These are phyloP conservation scores for Fusarium clavum DNA, from an alignment of 2,329 filamentous ascomycete genomes.

Conservation along the genomic window DNA sequence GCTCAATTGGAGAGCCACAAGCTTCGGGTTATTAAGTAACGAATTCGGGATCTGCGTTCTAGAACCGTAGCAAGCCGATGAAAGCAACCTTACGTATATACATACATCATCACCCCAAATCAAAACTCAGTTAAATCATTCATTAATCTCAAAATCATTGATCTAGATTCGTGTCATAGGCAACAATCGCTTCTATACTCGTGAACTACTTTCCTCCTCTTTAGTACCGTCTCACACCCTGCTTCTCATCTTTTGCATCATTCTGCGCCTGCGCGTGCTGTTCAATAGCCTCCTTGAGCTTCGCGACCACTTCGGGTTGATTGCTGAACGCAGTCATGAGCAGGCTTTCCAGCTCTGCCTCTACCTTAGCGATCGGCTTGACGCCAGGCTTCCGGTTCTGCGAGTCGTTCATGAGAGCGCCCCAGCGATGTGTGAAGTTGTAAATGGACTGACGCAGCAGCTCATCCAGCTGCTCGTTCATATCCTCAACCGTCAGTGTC, in stretches of 20 bases:
- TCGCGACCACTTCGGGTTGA: slow-evolving; percentile 68
- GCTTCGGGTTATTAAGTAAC: slow-evolving; percentile 16
- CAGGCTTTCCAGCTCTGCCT: slow-evolving; percentile 67
- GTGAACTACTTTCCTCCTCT: slow-evolving; percentile 4
- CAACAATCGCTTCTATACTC: slow-evolving; percentile 15
- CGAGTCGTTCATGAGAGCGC: slow-evolving; percentile 62
- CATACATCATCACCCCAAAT: neutral
- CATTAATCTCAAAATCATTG: neutral
- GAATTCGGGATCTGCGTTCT: slow-evolving; percentile 27
- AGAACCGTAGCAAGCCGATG: slow-evolving; percentile 30
- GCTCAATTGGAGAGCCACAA: neutral
- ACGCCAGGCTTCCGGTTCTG: slow-evolving; percentile 60
- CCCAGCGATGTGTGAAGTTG: slow-evolving; percentile 71
- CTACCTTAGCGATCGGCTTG: slow-evolving; percentile 63
- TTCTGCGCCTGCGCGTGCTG: slow-evolving; percentile 66
- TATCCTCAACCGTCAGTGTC: slow-evolving; percentile 64
- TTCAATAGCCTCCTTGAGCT: slow-evolving; percentile 71
- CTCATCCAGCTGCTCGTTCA: slow-evolving; percentile 73
- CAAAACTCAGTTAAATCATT: neutral
- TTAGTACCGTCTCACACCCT: slow-evolving; percentile 50
- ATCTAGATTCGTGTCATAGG: slow-evolving; percentile 14
- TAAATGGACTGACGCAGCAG: slow-evolving; percentile 71
- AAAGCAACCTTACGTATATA: neutral
- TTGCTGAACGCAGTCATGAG: slow-evolving; percentile 69
- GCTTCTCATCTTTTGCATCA: slow-evolving; percentile 54